Evolutionary conservation across 2,329 filamentous ascomycete genomes (phyloP).

Genomic region (Teratosphaeria destructans): DNA sequence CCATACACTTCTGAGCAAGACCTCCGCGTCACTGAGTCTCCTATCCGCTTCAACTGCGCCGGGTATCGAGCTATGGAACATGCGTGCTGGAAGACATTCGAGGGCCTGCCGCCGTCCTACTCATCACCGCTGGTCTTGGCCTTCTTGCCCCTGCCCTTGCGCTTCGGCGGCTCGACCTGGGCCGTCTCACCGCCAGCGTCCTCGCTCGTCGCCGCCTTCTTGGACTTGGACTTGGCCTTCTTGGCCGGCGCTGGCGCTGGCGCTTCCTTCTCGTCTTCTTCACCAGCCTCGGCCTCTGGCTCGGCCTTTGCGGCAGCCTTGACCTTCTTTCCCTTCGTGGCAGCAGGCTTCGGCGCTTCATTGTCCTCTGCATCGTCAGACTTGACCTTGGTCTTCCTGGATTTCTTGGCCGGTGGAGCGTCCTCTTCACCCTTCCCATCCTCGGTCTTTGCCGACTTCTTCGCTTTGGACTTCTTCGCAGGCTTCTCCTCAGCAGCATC

Average conservation of each 20-base stretch:
- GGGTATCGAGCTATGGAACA: not conserved
- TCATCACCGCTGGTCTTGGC: not conserved
- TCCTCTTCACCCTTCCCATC: conserved; percentile 2
- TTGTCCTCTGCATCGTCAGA: not conserved
- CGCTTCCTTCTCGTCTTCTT: conserved; percentile 13
- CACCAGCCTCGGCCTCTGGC: conserved; percentile 11
- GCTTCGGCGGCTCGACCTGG: not conserved
- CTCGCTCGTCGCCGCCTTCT: conserved; percentile 12
- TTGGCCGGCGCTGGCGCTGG: conserved; percentile 10
- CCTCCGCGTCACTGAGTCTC: not conserved
- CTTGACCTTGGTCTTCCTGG: not conserved
- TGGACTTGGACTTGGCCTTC: conserved; percentile 23
- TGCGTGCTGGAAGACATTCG: not conserved
- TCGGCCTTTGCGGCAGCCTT: conserved; percentile 1
- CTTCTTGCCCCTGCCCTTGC: not conserved
- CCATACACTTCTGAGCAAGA: not conserved
- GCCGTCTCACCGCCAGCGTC: not conserved
- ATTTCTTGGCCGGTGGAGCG: not conserved
- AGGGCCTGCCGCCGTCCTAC: not conserved
- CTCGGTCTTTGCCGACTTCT: conserved; percentile 1
- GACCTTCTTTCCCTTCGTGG: conserved; percentile 1
- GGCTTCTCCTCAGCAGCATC: conserved; percentile 3
- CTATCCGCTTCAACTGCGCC: not conserved
- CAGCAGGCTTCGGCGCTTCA: not conserved
- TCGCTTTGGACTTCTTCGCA: not conserved